Conservation (phyloP, 2,329 filamentous ascomycete species). For the Aspergillus sp. region DNA sequence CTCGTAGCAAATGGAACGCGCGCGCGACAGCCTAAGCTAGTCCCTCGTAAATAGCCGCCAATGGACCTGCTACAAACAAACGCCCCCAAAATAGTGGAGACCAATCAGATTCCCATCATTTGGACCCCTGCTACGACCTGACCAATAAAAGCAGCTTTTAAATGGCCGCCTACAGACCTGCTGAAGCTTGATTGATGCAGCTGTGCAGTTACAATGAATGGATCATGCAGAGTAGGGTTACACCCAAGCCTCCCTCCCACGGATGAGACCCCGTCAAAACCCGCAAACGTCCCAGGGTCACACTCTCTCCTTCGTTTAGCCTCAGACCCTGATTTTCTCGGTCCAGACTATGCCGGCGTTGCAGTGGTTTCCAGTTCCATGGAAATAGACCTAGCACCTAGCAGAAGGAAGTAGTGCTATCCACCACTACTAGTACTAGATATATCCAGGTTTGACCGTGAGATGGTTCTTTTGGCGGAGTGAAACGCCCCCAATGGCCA, state of each 20-base stretch:
- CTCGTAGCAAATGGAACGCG: not conserved
- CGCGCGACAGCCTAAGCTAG: not conserved
- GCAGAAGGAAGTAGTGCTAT: too few relatives aligned
- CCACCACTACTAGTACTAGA: not conserved
- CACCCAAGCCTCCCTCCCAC: not conserved
- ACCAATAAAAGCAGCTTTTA: not conserved
- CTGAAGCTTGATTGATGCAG: constrained; percentile 2
- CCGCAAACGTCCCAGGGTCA: not conserved
- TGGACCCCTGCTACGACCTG: not conserved
- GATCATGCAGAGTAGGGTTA: not conserved
- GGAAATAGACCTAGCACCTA: not conserved
- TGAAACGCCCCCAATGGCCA: not conserved
- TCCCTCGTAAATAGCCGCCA: not conserved
- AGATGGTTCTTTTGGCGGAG: not conserved
- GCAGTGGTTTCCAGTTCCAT: not conserved
- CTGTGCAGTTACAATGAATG: not conserved
- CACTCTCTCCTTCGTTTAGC: not conserved
- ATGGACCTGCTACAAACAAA: not conserved
- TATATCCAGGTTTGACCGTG: not conserved
- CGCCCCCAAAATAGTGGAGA: not conserved
- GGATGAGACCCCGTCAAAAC: not conserved
- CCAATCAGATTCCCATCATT: not conserved
- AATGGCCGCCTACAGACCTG: not conserved
- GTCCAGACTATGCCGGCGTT: not conserved
- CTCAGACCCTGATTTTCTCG: not conserved